Evolutionary conservation across 106 monocot genomes (phyloP).

Genomic region (Chionographis japonica): DNA sequence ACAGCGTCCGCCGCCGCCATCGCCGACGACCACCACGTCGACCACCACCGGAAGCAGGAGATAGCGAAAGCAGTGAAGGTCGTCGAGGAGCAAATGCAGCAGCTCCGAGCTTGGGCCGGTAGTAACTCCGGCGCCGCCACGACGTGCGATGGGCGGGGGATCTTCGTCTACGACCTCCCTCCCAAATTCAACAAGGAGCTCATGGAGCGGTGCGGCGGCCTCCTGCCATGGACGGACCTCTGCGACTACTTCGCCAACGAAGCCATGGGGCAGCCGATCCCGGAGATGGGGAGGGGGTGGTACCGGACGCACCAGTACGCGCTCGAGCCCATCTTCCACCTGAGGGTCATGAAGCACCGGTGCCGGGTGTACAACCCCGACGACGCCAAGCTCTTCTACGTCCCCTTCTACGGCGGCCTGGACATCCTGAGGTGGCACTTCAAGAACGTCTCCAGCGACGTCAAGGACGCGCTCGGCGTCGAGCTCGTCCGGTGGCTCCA

Average conservation of each 20-base stretch:
- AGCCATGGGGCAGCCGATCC: slow-evolving; percentile 28
- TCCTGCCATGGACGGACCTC: slow-evolving; percentile 50
- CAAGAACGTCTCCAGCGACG: slow-evolving; percentile 33
- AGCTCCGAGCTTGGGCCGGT: slow-evolving; percentile 20
- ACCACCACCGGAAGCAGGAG: background rate
- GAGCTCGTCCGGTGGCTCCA: slow-evolving; percentile 39
- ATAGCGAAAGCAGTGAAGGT: slow-evolving; percentile 13
- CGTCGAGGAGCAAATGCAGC: slow-evolving; percentile 20
- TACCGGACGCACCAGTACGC: slow-evolving; percentile 54
- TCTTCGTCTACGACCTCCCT: slow-evolving; percentile 56
- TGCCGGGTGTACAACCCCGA: slow-evolving; percentile 28
- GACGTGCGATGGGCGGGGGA: slow-evolving; percentile 24
- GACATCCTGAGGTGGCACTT: slow-evolving; percentile 52
- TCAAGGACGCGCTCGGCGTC: slow-evolving; percentile 31
- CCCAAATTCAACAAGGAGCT: slow-evolving; percentile 51
- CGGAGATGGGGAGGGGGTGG: slow-evolving; percentile 32
- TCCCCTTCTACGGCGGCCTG: slow-evolving; percentile 58
- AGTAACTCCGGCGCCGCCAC: background rate
- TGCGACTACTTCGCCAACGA: slow-evolving; percentile 42
- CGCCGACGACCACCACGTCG: background rate
- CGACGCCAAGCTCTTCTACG: slow-evolving; percentile 44
- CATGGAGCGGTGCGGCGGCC: slow-evolving; percentile 15
- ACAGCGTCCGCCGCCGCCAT: background rate
- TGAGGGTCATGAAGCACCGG: slow-evolving; percentile 21
- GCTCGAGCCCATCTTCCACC: slow-evolving; percentile 62